Evolutionary conservation across 257 asterid species (phyloP).

Genomic region (Nicotiana attenuata): DNA sequence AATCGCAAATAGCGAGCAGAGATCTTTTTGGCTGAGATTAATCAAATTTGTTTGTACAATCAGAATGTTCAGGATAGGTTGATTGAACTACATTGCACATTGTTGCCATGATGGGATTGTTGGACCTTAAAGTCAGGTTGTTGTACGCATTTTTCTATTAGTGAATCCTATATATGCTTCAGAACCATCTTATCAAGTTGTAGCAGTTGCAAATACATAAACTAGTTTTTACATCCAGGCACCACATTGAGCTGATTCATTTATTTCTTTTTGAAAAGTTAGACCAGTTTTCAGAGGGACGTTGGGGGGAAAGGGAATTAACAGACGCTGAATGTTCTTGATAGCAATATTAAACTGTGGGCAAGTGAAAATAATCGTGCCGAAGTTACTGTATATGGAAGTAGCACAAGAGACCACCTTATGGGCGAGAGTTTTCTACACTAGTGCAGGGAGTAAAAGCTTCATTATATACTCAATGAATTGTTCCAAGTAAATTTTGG

Average conservation of each 20-base stretch:
- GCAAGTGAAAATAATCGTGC: not conserved
- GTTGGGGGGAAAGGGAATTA: not conserved
- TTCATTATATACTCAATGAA: too few species aligned
- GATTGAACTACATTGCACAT: not conserved
- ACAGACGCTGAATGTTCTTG: not conserved
- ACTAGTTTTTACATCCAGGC: not conserved
- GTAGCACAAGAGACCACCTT: too few species aligned
- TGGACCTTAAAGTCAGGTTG: slow-evolving; percentile 1
- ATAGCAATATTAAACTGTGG: not conserved
- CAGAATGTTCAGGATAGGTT: not conserved
- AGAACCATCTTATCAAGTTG: not conserved
- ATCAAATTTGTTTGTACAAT: not conserved
- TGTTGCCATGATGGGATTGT: not conserved
- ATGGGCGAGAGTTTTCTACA: too few species aligned
- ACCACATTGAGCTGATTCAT: not conserved
- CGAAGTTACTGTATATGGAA: too few species aligned
- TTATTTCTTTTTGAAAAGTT: not conserved
- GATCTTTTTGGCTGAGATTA: not conserved
- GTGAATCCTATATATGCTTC: not conserved
- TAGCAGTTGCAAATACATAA: not conserved
- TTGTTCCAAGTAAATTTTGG: not conserved
- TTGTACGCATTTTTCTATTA: not conserved
- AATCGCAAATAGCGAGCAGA: not conserved
- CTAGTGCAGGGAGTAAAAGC: too few species aligned
- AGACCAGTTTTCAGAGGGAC: not conserved